Conservation (phyloP, 345 rosid genomes). For the Salix koriyanagi region DNA sequence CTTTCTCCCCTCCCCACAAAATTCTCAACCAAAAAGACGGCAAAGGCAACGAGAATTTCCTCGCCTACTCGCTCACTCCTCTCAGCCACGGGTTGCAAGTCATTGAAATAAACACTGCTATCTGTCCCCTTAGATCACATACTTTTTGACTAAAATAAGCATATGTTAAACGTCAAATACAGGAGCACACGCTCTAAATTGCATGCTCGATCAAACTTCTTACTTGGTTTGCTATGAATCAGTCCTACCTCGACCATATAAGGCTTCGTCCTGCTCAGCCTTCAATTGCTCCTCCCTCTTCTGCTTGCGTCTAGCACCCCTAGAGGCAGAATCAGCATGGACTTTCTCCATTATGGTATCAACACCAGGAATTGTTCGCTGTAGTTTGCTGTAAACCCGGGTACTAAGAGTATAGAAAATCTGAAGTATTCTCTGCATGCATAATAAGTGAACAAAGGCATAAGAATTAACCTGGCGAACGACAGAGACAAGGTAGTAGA, state of each 20-base stretch:
- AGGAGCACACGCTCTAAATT: no score
- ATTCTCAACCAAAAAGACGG: no score
- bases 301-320: constrained; percentile 33
- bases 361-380: constrained; percentile 57
- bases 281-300: constrained; percentile 38
- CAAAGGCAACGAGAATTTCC: no score
- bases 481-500: not conserved
- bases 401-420: constrained; percentile 42
- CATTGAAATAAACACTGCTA: no score
- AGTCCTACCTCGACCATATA: constrained; percentile 8
- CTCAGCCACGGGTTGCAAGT: no score
- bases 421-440: constrained; percentile 43
- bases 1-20: no score
- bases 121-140: no score
- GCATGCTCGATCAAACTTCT: no score
- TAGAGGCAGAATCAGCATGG: constrained; percentile 29
- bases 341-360: constrained; percentile 48
- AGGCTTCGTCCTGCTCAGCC: constrained; percentile 25
- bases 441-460: not conserved
- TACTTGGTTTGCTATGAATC: constrained; percentile 6
- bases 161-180: no score
- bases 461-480: not conserved
- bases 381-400: constrained; percentile 33
- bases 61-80: no score
- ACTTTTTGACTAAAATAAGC: no score